phyloP scores from a whole-genome alignment of 148 eudicot genomes.

The Gaultheria prostrata region DNA sequence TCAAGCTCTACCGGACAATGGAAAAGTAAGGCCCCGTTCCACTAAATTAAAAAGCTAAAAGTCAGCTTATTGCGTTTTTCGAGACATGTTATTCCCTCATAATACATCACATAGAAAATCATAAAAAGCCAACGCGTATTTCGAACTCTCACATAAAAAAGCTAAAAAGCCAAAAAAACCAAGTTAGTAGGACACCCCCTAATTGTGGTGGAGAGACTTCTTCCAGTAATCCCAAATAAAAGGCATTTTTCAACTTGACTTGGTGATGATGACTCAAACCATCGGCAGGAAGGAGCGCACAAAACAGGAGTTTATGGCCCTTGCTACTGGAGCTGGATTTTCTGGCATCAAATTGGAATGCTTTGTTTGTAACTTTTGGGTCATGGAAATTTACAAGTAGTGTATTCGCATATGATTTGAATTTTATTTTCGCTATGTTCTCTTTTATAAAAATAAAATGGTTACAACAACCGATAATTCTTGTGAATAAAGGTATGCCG shows the following conservation, averaged over 20 bases:
- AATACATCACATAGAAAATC: no score
- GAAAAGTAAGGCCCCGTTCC: no score
- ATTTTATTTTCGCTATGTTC: not conserved
- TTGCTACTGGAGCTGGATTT: not conserved
- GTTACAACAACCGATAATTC: not conserved
- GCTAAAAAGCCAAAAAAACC: no score
- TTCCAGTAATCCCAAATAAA: not conserved
- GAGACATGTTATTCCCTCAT: no score
- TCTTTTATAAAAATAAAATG: not conserved
- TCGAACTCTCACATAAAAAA: no score
- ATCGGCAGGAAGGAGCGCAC: not conserved
- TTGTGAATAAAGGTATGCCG: not conserved
- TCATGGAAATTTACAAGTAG: conserved; percentile 6
- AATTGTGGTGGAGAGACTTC: conserved; percentile 9
- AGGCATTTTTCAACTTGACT: not conserved
- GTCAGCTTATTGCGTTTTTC: no score
- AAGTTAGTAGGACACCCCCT: no score
- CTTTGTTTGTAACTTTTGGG: not conserved
- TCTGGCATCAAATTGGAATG: conserved; percentile 1
- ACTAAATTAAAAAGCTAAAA: no score
- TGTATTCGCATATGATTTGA: not conserved
- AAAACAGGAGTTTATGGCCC: not conserved
- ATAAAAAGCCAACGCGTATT: no score
- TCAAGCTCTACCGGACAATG: not conserved
- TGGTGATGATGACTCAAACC: not conserved